These are phyloP conservation scores for Solanum sitiens DNA, from an alignment of 257 asterid species.

Conservation along the genomic window DNA sequence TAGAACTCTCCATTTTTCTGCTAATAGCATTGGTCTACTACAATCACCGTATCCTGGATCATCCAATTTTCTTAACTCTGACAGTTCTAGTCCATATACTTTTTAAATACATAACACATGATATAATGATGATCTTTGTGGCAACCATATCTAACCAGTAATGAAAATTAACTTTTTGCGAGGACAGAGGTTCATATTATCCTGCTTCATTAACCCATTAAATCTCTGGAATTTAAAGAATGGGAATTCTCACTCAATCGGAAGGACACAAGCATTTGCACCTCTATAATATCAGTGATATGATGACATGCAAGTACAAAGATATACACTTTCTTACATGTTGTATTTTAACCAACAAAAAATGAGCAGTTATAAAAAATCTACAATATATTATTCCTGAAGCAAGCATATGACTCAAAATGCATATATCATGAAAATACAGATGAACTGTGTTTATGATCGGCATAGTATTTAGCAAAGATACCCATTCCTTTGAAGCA, in stretches of 20 bases:
- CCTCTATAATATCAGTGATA: background rate
- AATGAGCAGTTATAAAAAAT: background rate
- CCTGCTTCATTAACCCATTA: background rate
- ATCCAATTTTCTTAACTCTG: background rate
- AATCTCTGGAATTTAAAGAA: background rate
- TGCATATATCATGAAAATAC: background rate
- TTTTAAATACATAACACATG: background rate
- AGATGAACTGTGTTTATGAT: background rate
- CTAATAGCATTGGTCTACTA: background rate
- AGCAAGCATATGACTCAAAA: background rate
- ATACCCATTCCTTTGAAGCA: background rate
- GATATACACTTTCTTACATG: background rate
- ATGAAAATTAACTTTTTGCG: background rate
- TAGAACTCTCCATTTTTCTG: background rate
- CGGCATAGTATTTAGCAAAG: background rate
- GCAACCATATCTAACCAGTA: background rate
- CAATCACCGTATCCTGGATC: background rate
- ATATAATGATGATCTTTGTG: background rate
- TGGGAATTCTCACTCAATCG: background rate
- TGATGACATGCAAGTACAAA: background rate
- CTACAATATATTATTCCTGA: background rate
- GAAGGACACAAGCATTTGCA: background rate
- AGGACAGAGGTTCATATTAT: background rate
- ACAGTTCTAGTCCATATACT: background rate
- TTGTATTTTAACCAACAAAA: background rate